Evolutionary conservation across 495 filamentous ascomycete species (phyloP).

Genomic region (Podospora appendiculata): DNA sequence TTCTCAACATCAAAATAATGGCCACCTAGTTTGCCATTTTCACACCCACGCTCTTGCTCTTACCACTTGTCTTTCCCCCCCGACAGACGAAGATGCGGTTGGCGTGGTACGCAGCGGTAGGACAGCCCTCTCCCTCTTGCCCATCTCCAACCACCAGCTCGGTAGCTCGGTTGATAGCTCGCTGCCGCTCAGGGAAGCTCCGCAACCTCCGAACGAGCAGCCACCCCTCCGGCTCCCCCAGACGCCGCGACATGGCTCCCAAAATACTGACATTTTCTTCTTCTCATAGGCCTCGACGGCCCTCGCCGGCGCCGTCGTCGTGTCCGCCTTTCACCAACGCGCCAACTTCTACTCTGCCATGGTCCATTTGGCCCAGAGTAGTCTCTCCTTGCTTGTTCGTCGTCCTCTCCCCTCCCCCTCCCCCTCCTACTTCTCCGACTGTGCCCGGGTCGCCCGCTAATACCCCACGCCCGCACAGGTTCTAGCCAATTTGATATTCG

Average conservation of each 20-base stretch:
- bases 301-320: constrained; percentile 32
- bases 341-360: constrained; percentile 96
- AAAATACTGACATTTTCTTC: constrained; percentile 7
- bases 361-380: constrained; percentile 93
- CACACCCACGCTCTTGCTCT: constrained; percentile 1
- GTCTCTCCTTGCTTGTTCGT: constrained; percentile 82
- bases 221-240: too few relatives aligned
- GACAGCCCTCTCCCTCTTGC: constrained; percentile 8
- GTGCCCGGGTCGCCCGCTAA: background rate
- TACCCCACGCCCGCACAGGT: constrained; percentile 45
- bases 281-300: constrained; percentile 15
- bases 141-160: constrained; percentile 1
- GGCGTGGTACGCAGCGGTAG: constrained; percentile 50
- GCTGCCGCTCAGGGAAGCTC: background rate
- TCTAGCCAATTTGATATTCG: constrained; percentile 77
- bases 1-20: constrained; percentile 6
- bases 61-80: constrained; percentile 13
- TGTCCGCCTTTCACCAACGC: constrained; percentile 87
- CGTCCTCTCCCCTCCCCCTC: background rate
- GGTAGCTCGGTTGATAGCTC: background rate
- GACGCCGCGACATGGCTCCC: too few relatives aligned
- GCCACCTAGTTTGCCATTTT: constrained; percentile 11
- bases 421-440: background rate
- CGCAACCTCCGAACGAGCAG: background rate
- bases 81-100: constrained; percentile 41